Evolutionary conservation across 345 rosid genomes (phyloP).

Genomic region (Corchorus capsularis): DNA sequence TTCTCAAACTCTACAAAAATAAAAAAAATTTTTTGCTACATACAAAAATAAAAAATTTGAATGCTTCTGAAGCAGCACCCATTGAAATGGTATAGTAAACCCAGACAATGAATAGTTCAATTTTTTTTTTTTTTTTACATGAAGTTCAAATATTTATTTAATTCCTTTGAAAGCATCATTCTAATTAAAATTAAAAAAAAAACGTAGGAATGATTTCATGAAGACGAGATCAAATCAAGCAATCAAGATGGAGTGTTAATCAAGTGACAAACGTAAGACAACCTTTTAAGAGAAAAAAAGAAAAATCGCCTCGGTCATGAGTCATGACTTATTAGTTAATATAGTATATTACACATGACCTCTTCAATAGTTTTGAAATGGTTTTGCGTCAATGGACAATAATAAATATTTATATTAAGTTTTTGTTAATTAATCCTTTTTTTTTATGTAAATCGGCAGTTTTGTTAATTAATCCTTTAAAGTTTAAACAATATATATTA

Average conservation of each 20-base stretch:
- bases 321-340: background rate
- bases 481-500: background rate
- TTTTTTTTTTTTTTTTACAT: background rate
- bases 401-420: too few relatives aligned
- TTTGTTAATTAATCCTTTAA: too few relatives aligned
- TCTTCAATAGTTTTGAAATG: background rate
- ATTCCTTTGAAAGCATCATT: background rate
- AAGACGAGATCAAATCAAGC: background rate
- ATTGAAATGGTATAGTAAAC: background rate
- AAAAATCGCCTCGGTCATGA: background rate
- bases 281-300: background rate
- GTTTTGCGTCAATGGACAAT: background rate
- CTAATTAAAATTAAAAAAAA: background rate
- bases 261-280: conserved; percentile 7
- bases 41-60: too few relatives aligned
- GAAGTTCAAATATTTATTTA: too few relatives aligned
- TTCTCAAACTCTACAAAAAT: too few relatives aligned
- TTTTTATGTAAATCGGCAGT: too few relatives aligned
- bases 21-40: too few relatives aligned
- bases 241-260: background rate
- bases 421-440: too few relatives aligned
- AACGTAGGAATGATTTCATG: too few relatives aligned
- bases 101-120: background rate
- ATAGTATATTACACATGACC: conserved; percentile 11
- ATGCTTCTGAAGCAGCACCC: too few relatives aligned